A percentile compares a stretch with the other conserved stretches of the same genome.
Conservation (phyloP, 1,284 basidiomycete genomes). For the Xerocomus nothofagi region DNA sequence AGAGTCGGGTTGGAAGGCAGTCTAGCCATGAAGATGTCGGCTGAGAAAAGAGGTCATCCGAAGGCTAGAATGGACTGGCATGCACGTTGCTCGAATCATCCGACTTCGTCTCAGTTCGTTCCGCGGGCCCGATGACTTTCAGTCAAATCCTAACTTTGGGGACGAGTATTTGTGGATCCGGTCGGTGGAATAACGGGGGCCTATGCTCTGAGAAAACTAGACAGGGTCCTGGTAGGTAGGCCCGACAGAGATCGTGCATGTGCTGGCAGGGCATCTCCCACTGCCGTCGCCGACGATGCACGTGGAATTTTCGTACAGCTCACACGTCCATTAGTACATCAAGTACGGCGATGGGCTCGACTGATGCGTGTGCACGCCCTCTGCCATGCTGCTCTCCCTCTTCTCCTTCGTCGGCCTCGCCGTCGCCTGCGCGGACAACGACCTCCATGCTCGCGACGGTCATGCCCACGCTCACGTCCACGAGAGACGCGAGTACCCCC, state of each 20-base stretch:
- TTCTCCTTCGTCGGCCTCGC: slow-evolving; percentile 21
- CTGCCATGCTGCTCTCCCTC: slow-evolving; percentile 20
- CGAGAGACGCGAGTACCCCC: slow-evolving; percentile 43
- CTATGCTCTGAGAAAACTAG: no score
- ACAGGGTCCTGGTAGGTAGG: no score
- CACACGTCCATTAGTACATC: neutral
- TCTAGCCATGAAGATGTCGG: neutral
- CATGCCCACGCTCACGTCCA: slow-evolving; percentile 37
- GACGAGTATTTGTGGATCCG: no score
- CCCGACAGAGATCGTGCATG: no score
- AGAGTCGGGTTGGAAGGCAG: neutral
- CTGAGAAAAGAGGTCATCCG: neutral
- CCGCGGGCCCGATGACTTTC: no score
- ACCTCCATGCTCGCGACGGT: slow-evolving; percentile 13
- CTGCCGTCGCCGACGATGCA: no score
- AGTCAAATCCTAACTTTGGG: neutral
- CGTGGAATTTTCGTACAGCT: neutral
- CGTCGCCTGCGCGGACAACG: slow-evolving; percentile 21
- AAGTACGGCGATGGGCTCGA: neutral
- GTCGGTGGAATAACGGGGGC: neutral
- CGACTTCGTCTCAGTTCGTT: no score
- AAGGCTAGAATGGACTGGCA: no score
- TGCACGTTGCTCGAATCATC: no score
- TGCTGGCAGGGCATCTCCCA: no score
- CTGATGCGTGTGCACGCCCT: neutral